phyloP scores from a whole-genome alignment of 2,329 filamentous ascomycete species.

The Colletotrichum sojae region DNA sequence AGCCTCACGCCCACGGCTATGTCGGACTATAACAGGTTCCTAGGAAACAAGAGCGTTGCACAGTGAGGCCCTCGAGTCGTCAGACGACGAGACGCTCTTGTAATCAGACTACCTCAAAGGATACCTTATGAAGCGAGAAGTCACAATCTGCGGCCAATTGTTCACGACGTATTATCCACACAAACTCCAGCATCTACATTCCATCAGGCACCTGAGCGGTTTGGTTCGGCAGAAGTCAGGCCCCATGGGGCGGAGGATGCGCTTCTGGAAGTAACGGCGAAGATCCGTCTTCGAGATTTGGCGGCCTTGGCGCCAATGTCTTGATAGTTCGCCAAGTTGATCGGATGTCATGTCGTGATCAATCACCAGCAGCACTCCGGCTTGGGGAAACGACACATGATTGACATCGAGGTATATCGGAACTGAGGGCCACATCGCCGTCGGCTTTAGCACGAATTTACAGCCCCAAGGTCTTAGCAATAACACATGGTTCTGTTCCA shows the following conservation, averaged over 20 bases:
- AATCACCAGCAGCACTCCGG: too few species aligned
- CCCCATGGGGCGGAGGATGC: too few species aligned
- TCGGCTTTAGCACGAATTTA: neutral
- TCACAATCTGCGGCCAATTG: conserved; percentile 64
- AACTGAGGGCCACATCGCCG: conserved; percentile 12
- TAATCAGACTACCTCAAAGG: conserved; percentile 56
- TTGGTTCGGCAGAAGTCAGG: neutral
- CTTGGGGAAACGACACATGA: too few species aligned
- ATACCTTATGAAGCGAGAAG: conserved; percentile 55
- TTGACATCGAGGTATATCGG: neutral
- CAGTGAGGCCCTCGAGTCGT: conserved; percentile 62
- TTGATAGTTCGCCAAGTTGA: too few species aligned
- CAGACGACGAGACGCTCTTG: conserved; percentile 52
- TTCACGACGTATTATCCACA: conserved; percentile 60
- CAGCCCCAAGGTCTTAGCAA: neutral
- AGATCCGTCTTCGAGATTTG: too few species aligned
- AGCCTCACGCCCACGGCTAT: conserved; percentile 56
- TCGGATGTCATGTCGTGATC: too few species aligned
- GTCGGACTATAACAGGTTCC: conserved; percentile 58
- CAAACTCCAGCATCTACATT: conserved; percentile 57
- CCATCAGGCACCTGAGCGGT: conserved; percentile 46
- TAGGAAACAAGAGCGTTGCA: conserved; percentile 56
- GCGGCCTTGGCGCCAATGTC: neutral
- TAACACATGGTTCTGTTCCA: neutral
- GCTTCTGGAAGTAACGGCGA: too few species aligned